Evolutionary conservation across 164 flowering plant genomes (phyloP).

Genomic region (Annona squamosa): DNA sequence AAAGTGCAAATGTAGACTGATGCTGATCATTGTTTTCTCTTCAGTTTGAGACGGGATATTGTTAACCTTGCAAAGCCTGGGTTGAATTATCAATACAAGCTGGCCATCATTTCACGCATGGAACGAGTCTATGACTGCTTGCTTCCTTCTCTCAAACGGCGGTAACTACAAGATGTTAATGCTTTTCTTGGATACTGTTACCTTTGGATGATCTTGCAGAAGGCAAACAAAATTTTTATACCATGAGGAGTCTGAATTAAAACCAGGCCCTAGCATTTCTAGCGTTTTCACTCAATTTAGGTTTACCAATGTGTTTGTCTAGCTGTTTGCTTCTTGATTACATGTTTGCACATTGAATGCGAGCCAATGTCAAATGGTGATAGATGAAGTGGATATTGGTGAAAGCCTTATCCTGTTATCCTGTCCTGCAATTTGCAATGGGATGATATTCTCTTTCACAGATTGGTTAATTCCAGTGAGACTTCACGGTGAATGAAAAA

Average conservation of each 20-base stretch:
- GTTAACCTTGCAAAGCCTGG: slow-evolving; percentile 65
- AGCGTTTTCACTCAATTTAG: neutral
- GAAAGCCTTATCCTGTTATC: too few relatives aligned
- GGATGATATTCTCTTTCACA: too few relatives aligned
- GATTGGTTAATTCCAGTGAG: too few relatives aligned
- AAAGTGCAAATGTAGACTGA: neutral
- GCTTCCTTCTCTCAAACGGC: slow-evolving; percentile 53
- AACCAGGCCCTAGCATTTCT: neutral
- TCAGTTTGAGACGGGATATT: slow-evolving; percentile 81
- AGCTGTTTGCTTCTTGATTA: neutral
- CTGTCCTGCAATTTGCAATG: too few relatives aligned
- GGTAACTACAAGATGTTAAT: slow-evolving; percentile 3
- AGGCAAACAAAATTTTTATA: neutral
- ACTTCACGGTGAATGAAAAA: too few relatives aligned
- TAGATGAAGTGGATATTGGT: too few relatives aligned
- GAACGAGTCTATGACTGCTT: slow-evolving; percentile 71
- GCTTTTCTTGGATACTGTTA: too few relatives aligned
- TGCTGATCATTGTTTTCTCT: slow-evolving; percentile 15
- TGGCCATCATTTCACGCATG: slow-evolving; percentile 57
- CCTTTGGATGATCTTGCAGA: too few relatives aligned
- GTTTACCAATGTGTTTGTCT: neutral
- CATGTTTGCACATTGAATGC: neutral
- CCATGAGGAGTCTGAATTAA: neutral
- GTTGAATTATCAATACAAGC: slow-evolving; percentile 50
- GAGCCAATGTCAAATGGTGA: neutral